Base-by-base conservation (phyloP, 2,329 filamentous ascomycete species). In the Neurospora crassa region DNA sequence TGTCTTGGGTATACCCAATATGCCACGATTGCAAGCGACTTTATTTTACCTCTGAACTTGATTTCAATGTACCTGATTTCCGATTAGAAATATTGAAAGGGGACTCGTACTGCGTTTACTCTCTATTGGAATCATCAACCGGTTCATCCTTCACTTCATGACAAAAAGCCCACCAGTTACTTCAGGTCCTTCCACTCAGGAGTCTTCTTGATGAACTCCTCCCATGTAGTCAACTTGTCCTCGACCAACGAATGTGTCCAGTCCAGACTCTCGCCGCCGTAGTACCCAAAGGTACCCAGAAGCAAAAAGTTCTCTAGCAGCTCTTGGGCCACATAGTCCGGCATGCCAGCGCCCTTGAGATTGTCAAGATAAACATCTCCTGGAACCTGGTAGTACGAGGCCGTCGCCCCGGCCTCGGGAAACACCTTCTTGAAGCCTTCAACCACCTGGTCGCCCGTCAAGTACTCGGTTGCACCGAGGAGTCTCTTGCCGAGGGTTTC, bases 231-330 rank as follows among this genome's bases (percentile, higher is more conserved):
- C 72, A 81, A 77, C 74, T 78, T 77, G 67, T 83, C 81, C 70
- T 79, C 79, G 70, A 83, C 69, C 71, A 81, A 73, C 68, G 72
- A 73, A 37, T 79, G 80, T 71, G 80, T 82, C 72, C 80, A 79
- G 3, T 83, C 79, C 67, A 85, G 78, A 47, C 76, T 74, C 67
- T 73, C 83, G 11, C 84, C 84, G 5, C 82, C 83, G 75, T 82
- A 89, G 74, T 89, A 89, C 0, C 86, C 86, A 40, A 81, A 84
- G 29, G 84, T 81, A 70, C 83, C 80, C 71, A 88, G 77, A 67
- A 89, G 79, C 53, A 83, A 78, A 77, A 87, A 83, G 72, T 87
- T 89, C 78, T 88, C 83, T 42, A 84, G 78, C 76, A 88, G 71
- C 76, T 89, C 87, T 71, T 85, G 80, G 24, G 81, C 80, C 74